phyloP scores from a whole-genome alignment of 345 rosid species.

The Arabis hirsuta region DNA sequence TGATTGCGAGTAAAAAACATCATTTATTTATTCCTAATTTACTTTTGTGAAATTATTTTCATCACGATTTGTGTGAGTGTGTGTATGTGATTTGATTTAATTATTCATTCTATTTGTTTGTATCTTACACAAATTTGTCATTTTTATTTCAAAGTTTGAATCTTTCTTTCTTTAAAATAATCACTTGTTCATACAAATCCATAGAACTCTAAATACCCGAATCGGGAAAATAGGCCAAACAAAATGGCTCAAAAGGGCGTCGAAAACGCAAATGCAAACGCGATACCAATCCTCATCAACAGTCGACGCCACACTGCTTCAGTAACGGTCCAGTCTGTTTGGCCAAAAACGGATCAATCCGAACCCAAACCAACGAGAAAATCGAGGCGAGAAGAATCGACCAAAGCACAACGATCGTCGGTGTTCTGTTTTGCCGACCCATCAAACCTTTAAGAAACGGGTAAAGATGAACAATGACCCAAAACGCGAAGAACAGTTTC shows the following conservation, averaged over 20 bases:
- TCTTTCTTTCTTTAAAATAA: neutral
- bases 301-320: slow-evolving; percentile 94
- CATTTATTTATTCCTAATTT: slow-evolving; percentile 21
- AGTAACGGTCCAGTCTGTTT: slow-evolving; percentile 87
- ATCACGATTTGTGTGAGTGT: neutral
- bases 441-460: slow-evolving; percentile 96
- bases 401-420: slow-evolving; percentile 93
- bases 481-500: slow-evolving; percentile 86
- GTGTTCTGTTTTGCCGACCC: slow-evolving; percentile 94
- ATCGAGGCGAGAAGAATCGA: slow-evolving; percentile 87
- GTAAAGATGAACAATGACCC: slow-evolving; percentile 95
- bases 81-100: slow-evolving; percentile 8
- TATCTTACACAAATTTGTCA: slow-evolving; percentile 1
- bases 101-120: slow-evolving; percentile 34
- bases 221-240: slow-evolving; percentile 1
- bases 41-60: slow-evolving; percentile 20
- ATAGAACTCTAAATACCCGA: slow-evolving; percentile 1
- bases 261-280: slow-evolving; percentile 29
- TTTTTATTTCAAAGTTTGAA: neutral
- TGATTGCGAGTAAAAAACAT: slow-evolving; percentile 18
- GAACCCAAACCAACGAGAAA: slow-evolving; percentile 91
- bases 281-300: slow-evolving; percentile 41
- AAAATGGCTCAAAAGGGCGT: neutral
- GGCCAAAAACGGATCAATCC: slow-evolving; percentile 94
- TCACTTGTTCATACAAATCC: slow-evolving; percentile 9